Conservation (phyloP, 306 rosid genomes). For the Malus fusca region DNA sequence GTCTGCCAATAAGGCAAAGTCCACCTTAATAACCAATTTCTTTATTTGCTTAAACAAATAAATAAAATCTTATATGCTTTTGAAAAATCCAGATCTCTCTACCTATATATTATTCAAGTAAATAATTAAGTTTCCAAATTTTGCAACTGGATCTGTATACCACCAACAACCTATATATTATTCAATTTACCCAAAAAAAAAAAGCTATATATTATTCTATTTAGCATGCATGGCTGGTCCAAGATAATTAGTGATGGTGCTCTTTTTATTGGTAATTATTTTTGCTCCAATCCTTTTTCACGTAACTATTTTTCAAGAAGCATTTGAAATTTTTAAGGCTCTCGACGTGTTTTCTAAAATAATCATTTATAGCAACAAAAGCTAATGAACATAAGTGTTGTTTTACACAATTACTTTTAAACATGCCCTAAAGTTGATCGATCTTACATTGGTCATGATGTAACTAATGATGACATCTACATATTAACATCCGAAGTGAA, state of each 20-base stretch:
- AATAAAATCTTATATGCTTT: constrained; percentile 1
- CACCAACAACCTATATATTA: too few relatives aligned
- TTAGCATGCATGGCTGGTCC: background rate
- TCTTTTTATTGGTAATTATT: background rate
- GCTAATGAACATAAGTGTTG: too few relatives aligned
- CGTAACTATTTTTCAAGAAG: too few relatives aligned
- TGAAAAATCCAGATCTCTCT: background rate
- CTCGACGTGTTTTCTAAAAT: background rate
- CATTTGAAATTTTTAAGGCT: too few relatives aligned
- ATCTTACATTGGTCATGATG: background rate
- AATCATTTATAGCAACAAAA: too few relatives aligned
- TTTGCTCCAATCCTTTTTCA: background rate
- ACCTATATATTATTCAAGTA: background rate
- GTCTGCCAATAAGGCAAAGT: constrained; percentile 47
- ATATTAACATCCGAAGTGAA: background rate
- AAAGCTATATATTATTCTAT: background rate
- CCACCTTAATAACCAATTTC: constrained; percentile 20
- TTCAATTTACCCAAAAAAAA: too few relatives aligned
- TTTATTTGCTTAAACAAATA: background rate
- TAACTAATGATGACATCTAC: too few relatives aligned
- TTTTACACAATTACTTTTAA: background rate
- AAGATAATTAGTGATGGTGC: background rate
- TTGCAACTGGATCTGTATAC: too few relatives aligned
- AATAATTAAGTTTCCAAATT: too few relatives aligned
- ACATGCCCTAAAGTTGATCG: background rate